These are phyloP conservation scores for Schizonepeta tenuifolia DNA, from an alignment of 257 asterid species.

Conservation along the genomic window DNA sequence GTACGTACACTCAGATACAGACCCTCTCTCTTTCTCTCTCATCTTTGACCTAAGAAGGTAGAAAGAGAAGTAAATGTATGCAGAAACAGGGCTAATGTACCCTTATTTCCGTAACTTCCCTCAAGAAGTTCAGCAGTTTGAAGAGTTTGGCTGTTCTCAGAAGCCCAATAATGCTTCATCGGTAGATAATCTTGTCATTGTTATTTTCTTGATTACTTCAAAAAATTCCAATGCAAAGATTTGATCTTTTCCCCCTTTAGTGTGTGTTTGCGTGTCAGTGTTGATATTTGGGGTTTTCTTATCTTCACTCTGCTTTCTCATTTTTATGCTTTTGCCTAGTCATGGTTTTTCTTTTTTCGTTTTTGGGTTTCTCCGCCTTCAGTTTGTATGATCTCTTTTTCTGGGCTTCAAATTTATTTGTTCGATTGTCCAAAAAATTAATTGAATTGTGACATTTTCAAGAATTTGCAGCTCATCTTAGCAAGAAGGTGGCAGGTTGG, in stretches of 20 bases:
- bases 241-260: slow-evolving; percentile 21
- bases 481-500: slow-evolving; percentile 9
- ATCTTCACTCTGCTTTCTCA: slow-evolving; percentile 23
- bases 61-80: slow-evolving; percentile 57
- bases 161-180: slow-evolving; percentile 58
- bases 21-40: background rate
- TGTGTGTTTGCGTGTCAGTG: background rate
- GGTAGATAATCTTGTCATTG: slow-evolving; percentile 41
- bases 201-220: slow-evolving; percentile 27
- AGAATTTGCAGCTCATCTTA: slow-evolving; percentile 17
- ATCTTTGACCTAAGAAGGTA: background rate
- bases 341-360: background rate
- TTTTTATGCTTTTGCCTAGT: background rate
- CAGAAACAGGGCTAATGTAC: slow-evolving; percentile 65
- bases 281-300: slow-evolving; percentile 17
- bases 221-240: slow-evolving; percentile 4
- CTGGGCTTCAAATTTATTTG: slow-evolving; percentile 16
- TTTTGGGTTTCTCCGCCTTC: background rate
- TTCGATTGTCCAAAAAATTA: slow-evolving; percentile 13
- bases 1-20: slow-evolving; percentile 25
- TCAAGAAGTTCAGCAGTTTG: slow-evolving; percentile 64
- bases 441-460: slow-evolving; percentile 25
- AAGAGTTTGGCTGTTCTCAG: slow-evolving; percentile 57
- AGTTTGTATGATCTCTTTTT: slow-evolving; percentile 2
- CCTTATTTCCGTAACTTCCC: slow-evolving; percentile 68